Percentiles rank a stretch among this genome's conserved stretches.
These are phyloP conservation scores for Aspergillus asperescens DNA, from an alignment of 495 filamentous ascomycete species.

Conservation along the genomic window DNA sequence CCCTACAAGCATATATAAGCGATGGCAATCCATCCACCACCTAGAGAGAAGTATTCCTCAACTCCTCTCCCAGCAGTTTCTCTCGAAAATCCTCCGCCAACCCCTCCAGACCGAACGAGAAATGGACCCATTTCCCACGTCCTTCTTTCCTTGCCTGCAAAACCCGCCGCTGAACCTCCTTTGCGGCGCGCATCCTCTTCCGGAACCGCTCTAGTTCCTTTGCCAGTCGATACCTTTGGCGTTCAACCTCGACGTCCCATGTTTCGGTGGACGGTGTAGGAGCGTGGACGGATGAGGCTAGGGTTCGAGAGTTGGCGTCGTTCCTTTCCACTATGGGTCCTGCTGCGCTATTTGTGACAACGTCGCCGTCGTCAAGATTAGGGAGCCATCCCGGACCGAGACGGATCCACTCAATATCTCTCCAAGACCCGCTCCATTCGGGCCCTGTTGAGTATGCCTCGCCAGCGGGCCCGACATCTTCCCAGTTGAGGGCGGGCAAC, in stretches of 20 bases:
- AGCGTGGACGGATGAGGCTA: conserved; percentile 19
- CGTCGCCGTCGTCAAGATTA: conserved; percentile 12
- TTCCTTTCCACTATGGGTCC: neutral
- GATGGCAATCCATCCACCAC: neutral
- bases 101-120: conserved; percentile 29
- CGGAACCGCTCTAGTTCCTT: conserved; percentile 27
- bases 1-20: too few relatives aligned
- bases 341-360: neutral
- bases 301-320: conserved; percentile 6
- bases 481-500: conserved; percentile 57
- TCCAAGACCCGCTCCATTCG: conserved; percentile 50
- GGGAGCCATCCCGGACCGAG: conserved; percentile 50
- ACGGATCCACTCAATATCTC: conserved; percentile 43
- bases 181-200: conserved; percentile 19
- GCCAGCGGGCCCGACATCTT: conserved; percentile 28
- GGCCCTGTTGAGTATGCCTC: conserved; percentile 31
- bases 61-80: conserved; percentile 19
- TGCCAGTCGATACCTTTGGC: conserved; percentile 21
- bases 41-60: conserved; percentile 1
- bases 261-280: conserved; percentile 5
- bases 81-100: conserved; percentile 18
- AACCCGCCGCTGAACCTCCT: conserved; percentile 27
- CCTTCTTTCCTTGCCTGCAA: conserved; percentile 23
- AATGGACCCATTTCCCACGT: conserved; percentile 37
- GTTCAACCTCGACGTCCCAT: conserved; percentile 34